Conservation (phyloP, 805 yeast genomes). For the Diddensiella caesifluorescens region DNA sequence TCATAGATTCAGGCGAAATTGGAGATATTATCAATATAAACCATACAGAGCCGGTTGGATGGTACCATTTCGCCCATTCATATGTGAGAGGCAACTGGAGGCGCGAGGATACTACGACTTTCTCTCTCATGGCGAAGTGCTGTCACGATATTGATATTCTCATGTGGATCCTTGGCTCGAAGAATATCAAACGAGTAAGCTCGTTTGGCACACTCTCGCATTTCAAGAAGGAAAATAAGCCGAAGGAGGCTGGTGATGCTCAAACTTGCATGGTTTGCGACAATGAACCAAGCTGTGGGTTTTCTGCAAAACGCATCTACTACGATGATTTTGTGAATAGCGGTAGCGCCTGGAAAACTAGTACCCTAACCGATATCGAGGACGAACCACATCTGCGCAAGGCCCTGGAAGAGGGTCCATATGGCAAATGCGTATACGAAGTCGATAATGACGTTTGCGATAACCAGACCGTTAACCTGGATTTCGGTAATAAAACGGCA, state of each 20-base stretch:
- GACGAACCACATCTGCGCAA: slow-evolving; percentile 17
- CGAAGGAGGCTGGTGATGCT: slow-evolving; percentile 21
- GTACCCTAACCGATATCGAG: slow-evolving; percentile 22
- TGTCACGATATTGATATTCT: slow-evolving; percentile 27
- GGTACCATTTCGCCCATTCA: slow-evolving; percentile 28
- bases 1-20: slow-evolving; percentile 21
- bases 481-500: slow-evolving; percentile 25
- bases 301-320: slow-evolving; percentile 23
- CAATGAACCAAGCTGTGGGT: slow-evolving; percentile 20
- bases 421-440: slow-evolving; percentile 25
- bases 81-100: slow-evolving; percentile 29
- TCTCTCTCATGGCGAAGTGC: slow-evolving; percentile 28
- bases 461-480: slow-evolving; percentile 24
- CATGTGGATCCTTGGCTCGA: slow-evolving; percentile 25
- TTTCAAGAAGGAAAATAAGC: slow-evolving; percentile 23
- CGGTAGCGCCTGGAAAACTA: slow-evolving; percentile 16
- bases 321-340: slow-evolving; percentile 18
- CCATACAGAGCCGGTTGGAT: slow-evolving; percentile 29
- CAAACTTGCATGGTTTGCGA: slow-evolving; percentile 21
- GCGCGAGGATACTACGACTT: slow-evolving; percentile 19
- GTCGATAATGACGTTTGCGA: slow-evolving; percentile 27
- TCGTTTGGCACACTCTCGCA: slow-evolving; percentile 24
- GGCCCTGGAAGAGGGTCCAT: slow-evolving; percentile 22
- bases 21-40: slow-evolving; percentile 25
- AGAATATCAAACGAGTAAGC: slow-evolving; percentile 19